Conservation (phyloP, 768 basidiomycete species). For the Leccinum ochraceum region DNA sequence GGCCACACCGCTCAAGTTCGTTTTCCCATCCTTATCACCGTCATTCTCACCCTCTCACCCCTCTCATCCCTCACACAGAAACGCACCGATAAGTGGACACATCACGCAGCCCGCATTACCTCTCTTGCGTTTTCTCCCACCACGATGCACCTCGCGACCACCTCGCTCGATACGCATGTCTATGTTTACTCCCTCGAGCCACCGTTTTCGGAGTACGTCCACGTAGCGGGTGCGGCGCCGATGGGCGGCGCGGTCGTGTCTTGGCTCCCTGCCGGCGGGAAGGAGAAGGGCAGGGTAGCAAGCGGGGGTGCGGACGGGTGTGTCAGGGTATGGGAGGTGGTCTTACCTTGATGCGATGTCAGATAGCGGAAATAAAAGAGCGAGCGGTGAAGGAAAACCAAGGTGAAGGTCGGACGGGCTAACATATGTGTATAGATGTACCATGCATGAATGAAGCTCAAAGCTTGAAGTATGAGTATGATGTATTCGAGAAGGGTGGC, state of each 20-base stretch:
- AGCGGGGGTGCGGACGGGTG: constrained; percentile 83
- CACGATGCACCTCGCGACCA: constrained; percentile 72
- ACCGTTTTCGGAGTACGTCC: constrained; percentile 65
- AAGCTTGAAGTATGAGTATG: too few relatives aligned
- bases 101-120: constrained; percentile 81
- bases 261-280: constrained; percentile 50
- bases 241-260: constrained; percentile 82
- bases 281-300: constrained; percentile 55
- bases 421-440: background rate
- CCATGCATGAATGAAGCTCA: too few relatives aligned
- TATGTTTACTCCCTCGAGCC: constrained; percentile 82
- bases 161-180: constrained; percentile 90
- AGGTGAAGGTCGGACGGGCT: background rate
- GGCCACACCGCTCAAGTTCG: constrained; percentile 57
- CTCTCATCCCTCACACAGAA: constrained; percentile 37
- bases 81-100: constrained; percentile 79
- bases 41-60: background rate
- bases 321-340: constrained; percentile 69
- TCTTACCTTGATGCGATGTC: constrained; percentile 22
- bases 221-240: constrained; percentile 83
- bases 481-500: too few relatives aligned
- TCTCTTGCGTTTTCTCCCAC: constrained; percentile 49
- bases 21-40: background rate
- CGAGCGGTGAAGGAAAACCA: background rate
- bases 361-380: background rate